Base-by-base conservation (phyloP, 2,329 filamentous ascomycete genomes). In the Cercospora sojina region DNA sequence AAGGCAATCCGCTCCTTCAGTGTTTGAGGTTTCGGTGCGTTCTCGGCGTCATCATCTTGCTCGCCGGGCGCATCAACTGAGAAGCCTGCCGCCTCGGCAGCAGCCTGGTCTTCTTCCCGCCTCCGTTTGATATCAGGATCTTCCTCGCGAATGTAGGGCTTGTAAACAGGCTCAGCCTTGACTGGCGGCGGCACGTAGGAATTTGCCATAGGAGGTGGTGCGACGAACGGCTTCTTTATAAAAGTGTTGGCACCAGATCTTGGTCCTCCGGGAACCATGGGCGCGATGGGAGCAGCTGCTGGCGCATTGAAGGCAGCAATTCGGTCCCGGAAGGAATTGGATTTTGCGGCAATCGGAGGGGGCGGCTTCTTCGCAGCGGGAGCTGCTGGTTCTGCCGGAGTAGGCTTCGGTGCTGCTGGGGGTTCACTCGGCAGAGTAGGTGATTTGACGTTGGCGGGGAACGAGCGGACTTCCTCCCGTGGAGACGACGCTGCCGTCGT, bases 291-390 rank as follows among this genome's bases (percentile, higher is more conserved):
- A 2, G 93, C 88, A 5, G 93, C 92, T 41, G 91, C 87, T 53
- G 91, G 84, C 77, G 94, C 95, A 80, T 99, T 99, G 82, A 99
- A 99, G 53, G 95, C 94, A 35, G 95, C 95, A 77, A 99, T 97
- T 69, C 95, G 91, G 80, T 98, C 95, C 76, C 87, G 93, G 82
- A 99, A 98, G 1, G 95, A 92, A 75, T 87, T 91, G 29, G 93
- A 92, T 73, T 92, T 91, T 12, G 84, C 84, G 12, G 87, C 82
- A 27, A 83, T 79, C 18, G 86, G 85, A 12, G 92, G 90, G 43
- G 91, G 89, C 23, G 88, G 84, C 67, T 87, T 87, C 64, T 82
- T 83, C 63, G 75, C 72, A 59, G 74, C 82, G 23, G 81, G 74
- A 53, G 79, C 75, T 62, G 78, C 73, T 80, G 80, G 70, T 71